Evolutionary conservation across 2,329 filamentous ascomycete species (phyloP), one percentile per base, ranked within the genome.

Genomic region (Magnaporthiopsis rhizophila): DNA sequence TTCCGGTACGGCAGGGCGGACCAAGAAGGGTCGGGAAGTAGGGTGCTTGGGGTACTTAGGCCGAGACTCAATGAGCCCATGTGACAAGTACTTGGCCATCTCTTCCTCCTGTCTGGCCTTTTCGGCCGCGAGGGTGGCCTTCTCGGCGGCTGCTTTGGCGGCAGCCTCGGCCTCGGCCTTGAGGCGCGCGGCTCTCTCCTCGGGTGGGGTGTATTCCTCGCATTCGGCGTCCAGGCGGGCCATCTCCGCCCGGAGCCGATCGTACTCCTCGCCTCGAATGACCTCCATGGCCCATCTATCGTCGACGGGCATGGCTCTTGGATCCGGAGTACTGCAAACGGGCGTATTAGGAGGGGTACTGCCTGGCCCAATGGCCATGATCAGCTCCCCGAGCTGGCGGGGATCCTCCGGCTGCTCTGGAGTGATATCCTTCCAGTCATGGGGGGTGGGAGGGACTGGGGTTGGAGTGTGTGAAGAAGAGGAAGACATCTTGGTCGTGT

Each of bases 371-470:
- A 62, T 53, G 26, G 45, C 36, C 24, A 28, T 26, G 13, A 62
- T 18, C 5, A 62, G 45, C 38, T 62, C 36, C n/a, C 60, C 60
- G 2, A 62, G 60, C 9, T 62, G 60, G 38, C 60, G 60, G 53
- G 45, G 36, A 3, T 62, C 60, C 60, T 53, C 21, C 21, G 45
- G 45, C 21, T 3, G 7, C 18, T 21, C 18, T 21, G 45, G 45
- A 21, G 45, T 53, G 45, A 53, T 15, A 53, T 53, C 45, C 45
- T 11, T 21, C 45, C 45, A 53, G 45, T 53, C 45, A 4, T 53
- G 21, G 18, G 21, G 18, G 1, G 18, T 53, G 45, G 45, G 28
- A 30, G 28, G 45, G 18, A n/a, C 18, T 21, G 45, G 45, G 18
- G 45, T 21, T 21, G 45, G 45, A 9, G 45, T 53, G 45, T 21